phyloP scores from a whole-genome alignment of 2,329 filamentous ascomycete genomes.

The Lasiodiplodia citricola region DNA sequence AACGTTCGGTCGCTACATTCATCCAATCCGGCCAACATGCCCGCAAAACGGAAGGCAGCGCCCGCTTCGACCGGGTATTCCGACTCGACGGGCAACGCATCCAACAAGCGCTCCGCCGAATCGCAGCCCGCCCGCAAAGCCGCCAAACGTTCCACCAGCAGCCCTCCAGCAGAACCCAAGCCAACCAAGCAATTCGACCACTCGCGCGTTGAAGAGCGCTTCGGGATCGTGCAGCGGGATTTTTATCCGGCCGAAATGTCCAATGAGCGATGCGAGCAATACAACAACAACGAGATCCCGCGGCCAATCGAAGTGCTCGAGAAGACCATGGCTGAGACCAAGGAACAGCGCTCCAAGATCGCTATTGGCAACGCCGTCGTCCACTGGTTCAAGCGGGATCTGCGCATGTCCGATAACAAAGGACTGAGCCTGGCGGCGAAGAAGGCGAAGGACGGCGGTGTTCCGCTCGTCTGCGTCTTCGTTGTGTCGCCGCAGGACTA shows the following conservation, averaged over 20 bases:
- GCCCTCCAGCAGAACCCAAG: not conserved
- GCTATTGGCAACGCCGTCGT: conserved; percentile 68
- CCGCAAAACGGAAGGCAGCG: conserved; percentile 40
- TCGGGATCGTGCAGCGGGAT: conserved; percentile 56
- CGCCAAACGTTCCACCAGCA: conserved; percentile 24
- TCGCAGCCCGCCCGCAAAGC: conserved; percentile 38
- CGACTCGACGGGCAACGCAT: conserved; percentile 38
- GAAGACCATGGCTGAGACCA: conserved; percentile 66
- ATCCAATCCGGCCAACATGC: conserved; percentile 32
- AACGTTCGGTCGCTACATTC: not conserved
- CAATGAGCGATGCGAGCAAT: conserved; percentile 76
- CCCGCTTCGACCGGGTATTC: conserved; percentile 38
- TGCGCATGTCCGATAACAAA: conserved; percentile 76
- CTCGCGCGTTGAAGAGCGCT: conserved; percentile 43
- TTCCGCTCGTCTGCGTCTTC: conserved; percentile 78
- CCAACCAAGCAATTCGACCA: conserved; percentile 38
- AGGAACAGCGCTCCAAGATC: conserved; percentile 58
- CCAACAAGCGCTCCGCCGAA: conserved; percentile 45
- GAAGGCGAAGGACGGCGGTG: conserved; percentile 67
- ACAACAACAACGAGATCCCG: conserved; percentile 70
- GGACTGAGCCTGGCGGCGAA: conserved; percentile 70
- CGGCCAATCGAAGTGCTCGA: conserved; percentile 75
- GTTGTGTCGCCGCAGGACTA: conserved; percentile 83
- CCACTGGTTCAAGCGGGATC: conserved; percentile 90
- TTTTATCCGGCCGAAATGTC: conserved; percentile 89